These are phyloP conservation scores for Gossypium schwendimanii DNA, from an alignment of 441 rosid species.

Conservation along the genomic window DNA sequence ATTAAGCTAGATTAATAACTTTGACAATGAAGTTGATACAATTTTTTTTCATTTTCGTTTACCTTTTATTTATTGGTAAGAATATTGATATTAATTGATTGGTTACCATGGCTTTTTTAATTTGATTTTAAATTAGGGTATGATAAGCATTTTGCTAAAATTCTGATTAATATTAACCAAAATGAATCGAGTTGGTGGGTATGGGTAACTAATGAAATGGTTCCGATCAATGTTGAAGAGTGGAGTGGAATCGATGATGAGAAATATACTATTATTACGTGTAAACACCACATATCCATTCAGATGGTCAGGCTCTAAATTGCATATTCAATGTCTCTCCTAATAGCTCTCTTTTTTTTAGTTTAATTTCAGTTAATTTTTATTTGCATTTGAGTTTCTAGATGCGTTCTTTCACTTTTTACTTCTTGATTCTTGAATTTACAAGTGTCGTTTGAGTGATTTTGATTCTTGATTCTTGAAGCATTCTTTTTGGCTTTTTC, in stretches of 20 bases:
- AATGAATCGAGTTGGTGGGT: conserved; percentile 96
- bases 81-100: background rate
- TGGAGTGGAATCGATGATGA: conserved; percentile 72
- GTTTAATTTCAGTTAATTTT: too few species aligned
- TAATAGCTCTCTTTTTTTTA: too few species aligned
- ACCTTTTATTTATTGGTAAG: background rate
- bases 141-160: conserved; percentile 55
- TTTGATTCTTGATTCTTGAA: too few species aligned
- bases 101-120: background rate
- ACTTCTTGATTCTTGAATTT: too few species aligned
- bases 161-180: conserved; percentile 51
- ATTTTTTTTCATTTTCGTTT: too few species aligned
- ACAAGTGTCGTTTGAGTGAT: too few species aligned
- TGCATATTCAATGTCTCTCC: too few species aligned
- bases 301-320: too few species aligned
- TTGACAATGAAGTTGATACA: background rate
- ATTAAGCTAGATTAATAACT: background rate
- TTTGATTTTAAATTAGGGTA: conserved; percentile 26
- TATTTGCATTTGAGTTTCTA: too few species aligned
- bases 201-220: conserved; percentile 79
- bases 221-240: conserved; percentile 65
- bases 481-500: too few species aligned
- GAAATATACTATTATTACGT: conserved; percentile 46
- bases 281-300: too few species aligned
- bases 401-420: too few species aligned